Conservation (phyloP, 768 basidiomycete genomes). For the Suillus plorans region DNA sequence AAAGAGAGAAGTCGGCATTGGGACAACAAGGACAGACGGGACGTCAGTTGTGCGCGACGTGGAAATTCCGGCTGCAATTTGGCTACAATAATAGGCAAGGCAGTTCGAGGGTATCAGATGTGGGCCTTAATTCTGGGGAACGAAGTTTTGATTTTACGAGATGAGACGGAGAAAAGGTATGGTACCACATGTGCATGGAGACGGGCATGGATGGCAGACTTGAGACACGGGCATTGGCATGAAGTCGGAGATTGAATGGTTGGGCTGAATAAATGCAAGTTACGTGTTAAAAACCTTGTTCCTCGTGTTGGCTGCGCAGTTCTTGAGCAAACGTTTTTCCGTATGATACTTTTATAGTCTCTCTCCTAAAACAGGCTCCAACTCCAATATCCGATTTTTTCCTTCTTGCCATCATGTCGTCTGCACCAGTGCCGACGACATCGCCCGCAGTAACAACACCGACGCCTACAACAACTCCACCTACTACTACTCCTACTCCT, state of each 20-base stretch:
- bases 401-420: constrained; percentile 14
- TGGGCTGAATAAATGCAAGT: no score
- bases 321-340: background rate
- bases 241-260: no score
- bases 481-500: background rate
- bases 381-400: background rate
- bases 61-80: background rate
- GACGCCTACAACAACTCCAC: background rate
- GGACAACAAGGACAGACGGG: no score
- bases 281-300: no score
- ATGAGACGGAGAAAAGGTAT: no score
- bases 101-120: no score
- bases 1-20: background rate
- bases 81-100: no score
- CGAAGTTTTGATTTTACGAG: no score
- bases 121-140: no score
- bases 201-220: no score
- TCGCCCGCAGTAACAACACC: background rate
- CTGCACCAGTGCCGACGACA: background rate
- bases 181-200: no score
- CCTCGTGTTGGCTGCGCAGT: background rate
- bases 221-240: no score
- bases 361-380: background rate
- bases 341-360: background rate
- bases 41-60: background rate